Evolutionary conservation across 768 basidiomycete genomes (phyloP).

Genomic region (Suillus alpinus): DNA sequence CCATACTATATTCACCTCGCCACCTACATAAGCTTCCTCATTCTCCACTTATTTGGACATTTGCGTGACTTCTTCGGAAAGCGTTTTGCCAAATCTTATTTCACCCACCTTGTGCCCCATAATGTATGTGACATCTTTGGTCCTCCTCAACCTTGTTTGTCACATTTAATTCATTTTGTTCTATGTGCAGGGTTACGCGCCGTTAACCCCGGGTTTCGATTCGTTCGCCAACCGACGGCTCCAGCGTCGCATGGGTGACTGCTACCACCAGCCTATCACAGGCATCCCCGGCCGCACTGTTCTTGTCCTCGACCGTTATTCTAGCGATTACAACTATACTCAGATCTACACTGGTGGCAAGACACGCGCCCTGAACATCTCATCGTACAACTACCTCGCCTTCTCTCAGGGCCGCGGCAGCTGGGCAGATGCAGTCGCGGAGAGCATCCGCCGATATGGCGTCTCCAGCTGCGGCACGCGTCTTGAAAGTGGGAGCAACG

Average conservation of each 20-base stretch:
- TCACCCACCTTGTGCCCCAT: constrained; percentile 77
- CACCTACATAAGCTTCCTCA: constrained; percentile 90
- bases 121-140: constrained; percentile 48
- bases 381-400: constrained; percentile 98
- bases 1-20: constrained; percentile 90
- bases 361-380: constrained; percentile 92
- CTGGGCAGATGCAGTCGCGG: constrained; percentile 93
- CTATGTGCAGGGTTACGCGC: constrained; percentile 79
- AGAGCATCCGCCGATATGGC: constrained; percentile 77
- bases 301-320: constrained; percentile 77
- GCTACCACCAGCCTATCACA: constrained; percentile 89
- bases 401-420: constrained; percentile 92
- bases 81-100: constrained; percentile 62
- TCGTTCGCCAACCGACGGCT: constrained; percentile 98
- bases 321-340: constrained; percentile 77
- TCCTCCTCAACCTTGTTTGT: neutral
- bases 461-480: constrained; percentile 74
- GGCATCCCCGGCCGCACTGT: constrained; percentile 96
- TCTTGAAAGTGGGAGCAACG: constrained; percentile 79
- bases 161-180: constrained; percentile 1
- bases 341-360: constrained; percentile 73
- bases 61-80: constrained; percentile 95
- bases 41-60: constrained; percentile 92
- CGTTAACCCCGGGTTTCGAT: constrained; percentile 96
- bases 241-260: constrained; percentile 93